phyloP scores from a whole-genome alignment of 305 asterid species.

The Vinca major region DNA sequence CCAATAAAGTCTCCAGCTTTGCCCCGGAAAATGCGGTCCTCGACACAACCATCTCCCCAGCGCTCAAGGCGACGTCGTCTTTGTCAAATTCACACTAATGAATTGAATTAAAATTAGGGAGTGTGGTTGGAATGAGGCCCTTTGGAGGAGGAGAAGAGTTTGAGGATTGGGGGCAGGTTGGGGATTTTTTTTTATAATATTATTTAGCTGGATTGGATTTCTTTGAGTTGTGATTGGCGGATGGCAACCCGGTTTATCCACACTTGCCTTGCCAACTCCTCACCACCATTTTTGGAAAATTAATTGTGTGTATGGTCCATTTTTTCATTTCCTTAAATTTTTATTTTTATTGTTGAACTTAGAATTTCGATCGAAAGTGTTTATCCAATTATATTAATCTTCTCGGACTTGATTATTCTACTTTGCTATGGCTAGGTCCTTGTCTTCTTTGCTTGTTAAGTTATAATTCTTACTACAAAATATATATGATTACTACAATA shows the following conservation, averaged over 20 bases:
- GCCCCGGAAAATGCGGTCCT: constrained; percentile 59
- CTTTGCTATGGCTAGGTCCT: too few relatives aligned
- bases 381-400: too few relatives aligned
- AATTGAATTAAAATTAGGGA: not conserved
- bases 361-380: too few relatives aligned
- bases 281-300: constrained; percentile 9
- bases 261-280: constrained; percentile 36
- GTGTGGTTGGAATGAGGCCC: constrained; percentile 2
- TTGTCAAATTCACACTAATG: not conserved
- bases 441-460: too few relatives aligned
- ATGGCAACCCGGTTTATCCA: constrained; percentile 63
- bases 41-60: constrained; percentile 51
- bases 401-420: too few relatives aligned
- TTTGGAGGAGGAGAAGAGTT: constrained; percentile 6
- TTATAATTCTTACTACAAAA: too few relatives aligned
- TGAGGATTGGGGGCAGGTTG: not conserved
- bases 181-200: not conserved
- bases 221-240: constrained; percentile 55
- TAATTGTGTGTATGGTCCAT: not conserved
- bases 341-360: too few relatives aligned
- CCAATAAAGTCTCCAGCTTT: constrained; percentile 62
- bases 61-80: constrained; percentile 14
- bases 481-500: too few relatives aligned
- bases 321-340: too few relatives aligned
- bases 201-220: constrained; percentile 32